Conservation (phyloP, 2,329 filamentous ascomycete genomes). For the Chaetomiaceae sp. region DNA sequence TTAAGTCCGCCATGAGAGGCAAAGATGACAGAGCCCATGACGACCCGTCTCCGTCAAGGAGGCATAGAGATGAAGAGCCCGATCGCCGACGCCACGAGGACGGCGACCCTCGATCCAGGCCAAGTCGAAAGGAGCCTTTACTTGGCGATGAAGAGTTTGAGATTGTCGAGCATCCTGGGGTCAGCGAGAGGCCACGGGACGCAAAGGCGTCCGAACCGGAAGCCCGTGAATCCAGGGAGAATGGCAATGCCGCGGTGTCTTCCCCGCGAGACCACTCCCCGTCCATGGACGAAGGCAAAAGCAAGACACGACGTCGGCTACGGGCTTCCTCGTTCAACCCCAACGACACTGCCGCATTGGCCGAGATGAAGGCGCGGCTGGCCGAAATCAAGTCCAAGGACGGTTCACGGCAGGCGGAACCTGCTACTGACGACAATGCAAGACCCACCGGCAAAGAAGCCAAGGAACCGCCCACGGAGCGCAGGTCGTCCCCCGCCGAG, state of each 20-base stretch:
- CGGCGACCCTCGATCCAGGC: conserved; percentile 10
- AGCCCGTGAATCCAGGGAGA: conserved; percentile 35
- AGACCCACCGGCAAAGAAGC: conserved; percentile 10
- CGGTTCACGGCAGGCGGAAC: background rate
- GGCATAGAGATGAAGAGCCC: conserved; percentile 14
- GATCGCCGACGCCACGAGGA: conserved; percentile 18
- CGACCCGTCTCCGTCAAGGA: conserved; percentile 22
- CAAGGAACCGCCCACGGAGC: conserved; percentile 27
- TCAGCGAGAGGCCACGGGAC: conserved; percentile 16
- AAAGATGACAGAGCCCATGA: conserved; percentile 36
- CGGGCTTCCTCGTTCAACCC: conserved; percentile 46
- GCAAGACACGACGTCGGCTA: conserved; percentile 35
- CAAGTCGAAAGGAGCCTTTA: conserved; percentile 22
- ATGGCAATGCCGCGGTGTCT: conserved; percentile 33
- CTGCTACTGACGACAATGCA: conserved; percentile 18
- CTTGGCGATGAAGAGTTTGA: conserved; percentile 28
- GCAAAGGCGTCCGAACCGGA: conserved; percentile 37
- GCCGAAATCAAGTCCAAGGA: conserved; percentile 44
- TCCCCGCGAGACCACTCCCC: conserved; percentile 39
- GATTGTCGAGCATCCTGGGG: conserved; percentile 25
- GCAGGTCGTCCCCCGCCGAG: conserved; percentile 19
- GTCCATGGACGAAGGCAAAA: conserved; percentile 38
- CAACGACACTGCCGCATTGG: conserved; percentile 47
- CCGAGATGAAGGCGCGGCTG: conserved; percentile 37
- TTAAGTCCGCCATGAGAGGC: conserved; percentile 37